Conservation (phyloP, 805 yeast genomes). For the Candida germanica region DNA sequence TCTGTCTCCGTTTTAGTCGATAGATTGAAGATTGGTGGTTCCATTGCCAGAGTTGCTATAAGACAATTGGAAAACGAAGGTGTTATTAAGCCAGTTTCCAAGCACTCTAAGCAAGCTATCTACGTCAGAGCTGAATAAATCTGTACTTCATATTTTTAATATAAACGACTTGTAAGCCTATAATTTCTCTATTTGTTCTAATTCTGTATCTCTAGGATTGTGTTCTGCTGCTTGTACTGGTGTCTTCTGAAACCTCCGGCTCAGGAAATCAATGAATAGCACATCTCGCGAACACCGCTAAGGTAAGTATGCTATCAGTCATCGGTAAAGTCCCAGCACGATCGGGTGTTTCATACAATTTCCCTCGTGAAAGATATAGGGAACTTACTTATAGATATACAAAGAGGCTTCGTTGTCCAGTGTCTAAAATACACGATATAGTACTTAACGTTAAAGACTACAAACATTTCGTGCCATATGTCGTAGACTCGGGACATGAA, state of each 20-base stretch:
- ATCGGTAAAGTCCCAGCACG: too few species aligned
- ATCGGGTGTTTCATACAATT: too few species aligned
- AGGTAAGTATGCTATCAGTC: too few species aligned
- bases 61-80: conserved; percentile 94
- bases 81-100: conserved; percentile 87
- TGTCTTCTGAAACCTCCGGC: too few species aligned
- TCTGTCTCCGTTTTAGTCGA: conserved; percentile 98
- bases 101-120: conserved; percentile 95
- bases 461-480: conserved; percentile 14
- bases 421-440: conserved; percentile 10
- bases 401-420: conserved; percentile 10
- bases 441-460: conserved; percentile 12
- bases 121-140: conserved; percentile 71
- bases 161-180: conserved; percentile 6
- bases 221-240: too few species aligned
- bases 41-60: conserved; percentile 97
- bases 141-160: conserved; percentile 10
- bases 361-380: too few species aligned
- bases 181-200: too few species aligned
- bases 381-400: conserved; percentile 12
- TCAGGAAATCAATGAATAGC: too few species aligned
- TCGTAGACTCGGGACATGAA: conserved; percentile 10
- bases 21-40: conserved; percentile 99
- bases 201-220: too few species aligned
- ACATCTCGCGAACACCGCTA: too few species aligned